These are phyloP conservation scores for Mytilinidion resinicola DNA, from an alignment of 495 filamentous ascomycete genomes.

Conservation along the genomic window DNA sequence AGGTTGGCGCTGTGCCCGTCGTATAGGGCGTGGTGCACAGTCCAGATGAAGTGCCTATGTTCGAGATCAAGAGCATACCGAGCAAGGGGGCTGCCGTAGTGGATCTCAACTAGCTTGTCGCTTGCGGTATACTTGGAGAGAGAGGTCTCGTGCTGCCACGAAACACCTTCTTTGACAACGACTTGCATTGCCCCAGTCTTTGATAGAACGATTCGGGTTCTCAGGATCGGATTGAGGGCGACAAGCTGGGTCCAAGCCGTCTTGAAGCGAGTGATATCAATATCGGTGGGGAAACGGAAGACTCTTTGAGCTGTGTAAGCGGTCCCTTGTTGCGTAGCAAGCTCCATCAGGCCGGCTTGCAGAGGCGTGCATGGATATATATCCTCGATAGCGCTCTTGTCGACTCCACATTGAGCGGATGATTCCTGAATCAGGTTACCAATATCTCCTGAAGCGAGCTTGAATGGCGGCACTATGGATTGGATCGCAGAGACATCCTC, in stretches of 20 bases:
- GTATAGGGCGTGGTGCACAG: constrained; percentile 21
- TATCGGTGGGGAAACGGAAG: constrained; percentile 39
- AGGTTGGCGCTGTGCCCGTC: constrained; percentile 12
- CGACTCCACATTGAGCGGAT: constrained; percentile 23
- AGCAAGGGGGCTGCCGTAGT: constrained; percentile 8
- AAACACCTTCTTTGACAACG: constrained; percentile 30
- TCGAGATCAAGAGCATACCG: constrained; percentile 9
- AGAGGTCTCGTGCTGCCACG: constrained; percentile 5
- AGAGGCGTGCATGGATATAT: constrained; percentile 64
- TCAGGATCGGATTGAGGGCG: constrained; percentile 38
- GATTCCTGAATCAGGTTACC: constrained; percentile 10
- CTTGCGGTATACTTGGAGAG: constrained; percentile 9
- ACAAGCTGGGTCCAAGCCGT: constrained; percentile 48
- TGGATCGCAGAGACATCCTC: neutral
- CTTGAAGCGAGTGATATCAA: constrained; percentile 47
- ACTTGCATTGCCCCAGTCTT: constrained; percentile 46
- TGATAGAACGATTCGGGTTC: constrained; percentile 40
- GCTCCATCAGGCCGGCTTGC: constrained; percentile 62
- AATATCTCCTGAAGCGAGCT: constrained; percentile 3
- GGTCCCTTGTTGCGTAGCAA: constrained; percentile 51
- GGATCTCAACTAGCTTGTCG: constrained; percentile 2
- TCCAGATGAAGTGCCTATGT: constrained; percentile 16
- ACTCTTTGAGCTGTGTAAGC: constrained; percentile 53
- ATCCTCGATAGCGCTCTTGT: constrained; percentile 45
- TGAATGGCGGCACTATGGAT: constrained; percentile 2